A percentile compares a stretch with the other conserved stretches of the same genome.
Evolutionary conservation across 345 rosid genomes (phyloP).

Genomic region (Acer negundo): DNA sequence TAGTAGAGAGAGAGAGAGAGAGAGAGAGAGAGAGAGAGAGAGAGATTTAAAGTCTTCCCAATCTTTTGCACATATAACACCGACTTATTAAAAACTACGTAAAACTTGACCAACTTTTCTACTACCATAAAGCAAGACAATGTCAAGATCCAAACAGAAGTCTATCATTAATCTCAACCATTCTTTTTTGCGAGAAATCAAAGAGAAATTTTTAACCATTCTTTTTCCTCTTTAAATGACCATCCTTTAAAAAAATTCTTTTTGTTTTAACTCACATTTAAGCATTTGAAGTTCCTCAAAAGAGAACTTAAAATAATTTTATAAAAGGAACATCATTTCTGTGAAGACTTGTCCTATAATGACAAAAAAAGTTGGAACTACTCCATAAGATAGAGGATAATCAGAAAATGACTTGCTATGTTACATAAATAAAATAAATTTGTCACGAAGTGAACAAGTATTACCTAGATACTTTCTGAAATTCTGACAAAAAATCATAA

Average conservation of each 20-base stretch:
- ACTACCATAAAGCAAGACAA: background rate
- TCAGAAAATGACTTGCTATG: background rate
- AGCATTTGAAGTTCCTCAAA: background rate
- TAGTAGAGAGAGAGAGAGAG: too few species aligned
- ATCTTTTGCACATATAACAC: too few species aligned
- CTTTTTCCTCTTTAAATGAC: too few species aligned
- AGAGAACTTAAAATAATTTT: background rate
- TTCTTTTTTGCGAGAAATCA: too few species aligned
- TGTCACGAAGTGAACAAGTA: conserved; percentile 5
- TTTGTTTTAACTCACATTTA: background rate
- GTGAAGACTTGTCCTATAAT: background rate
- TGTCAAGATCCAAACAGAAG: background rate
- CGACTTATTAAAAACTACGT: too few species aligned
- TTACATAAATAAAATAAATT: conserved; percentile 2
- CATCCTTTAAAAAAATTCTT: background rate
- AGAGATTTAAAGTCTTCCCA: too few species aligned
- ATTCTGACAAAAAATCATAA: conserved; percentile 60
- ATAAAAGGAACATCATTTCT: background rate
- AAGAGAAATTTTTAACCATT: too few species aligned
- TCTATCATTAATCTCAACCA: background rate
- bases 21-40: too few species aligned
- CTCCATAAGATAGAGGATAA: background rate
- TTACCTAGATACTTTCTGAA: conserved; percentile 91
- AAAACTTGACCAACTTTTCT: background rate
- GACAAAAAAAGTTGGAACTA: background rate